phyloP scores from a whole-genome alignment of 176 grass and related monocot genomes.

The Rhynchospora tenuis region DNA sequence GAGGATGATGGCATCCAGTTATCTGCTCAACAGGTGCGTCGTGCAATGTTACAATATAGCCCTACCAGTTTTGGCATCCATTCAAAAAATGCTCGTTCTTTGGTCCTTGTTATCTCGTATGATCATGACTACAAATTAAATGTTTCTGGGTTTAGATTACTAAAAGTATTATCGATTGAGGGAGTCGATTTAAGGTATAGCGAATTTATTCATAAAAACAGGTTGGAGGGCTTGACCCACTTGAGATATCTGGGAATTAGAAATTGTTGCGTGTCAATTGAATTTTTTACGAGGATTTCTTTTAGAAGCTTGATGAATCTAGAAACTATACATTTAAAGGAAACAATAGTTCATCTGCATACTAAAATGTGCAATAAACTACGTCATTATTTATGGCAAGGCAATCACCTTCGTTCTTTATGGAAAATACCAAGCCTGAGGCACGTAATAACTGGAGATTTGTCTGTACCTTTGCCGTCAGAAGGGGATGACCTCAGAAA shows the following conservation, averaged over 20 bases:
- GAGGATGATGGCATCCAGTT: background rate
- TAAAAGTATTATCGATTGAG: slow-evolving; percentile 5
- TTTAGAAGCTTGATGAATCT: background rate
- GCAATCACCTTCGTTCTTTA: background rate
- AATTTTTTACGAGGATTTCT: background rate
- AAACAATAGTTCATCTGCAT: no score
- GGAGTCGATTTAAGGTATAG: background rate
- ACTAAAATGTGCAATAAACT: no score
- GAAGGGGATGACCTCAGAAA: background rate
- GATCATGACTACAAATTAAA: no score
- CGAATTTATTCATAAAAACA: background rate
- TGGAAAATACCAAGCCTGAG: background rate
- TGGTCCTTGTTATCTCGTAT: no score
- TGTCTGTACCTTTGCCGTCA: background rate
- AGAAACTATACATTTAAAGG: background rate
- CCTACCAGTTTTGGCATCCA: background rate
- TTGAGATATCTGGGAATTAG: slow-evolving; percentile 18
- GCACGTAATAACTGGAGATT: background rate
- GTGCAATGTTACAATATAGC: slow-evolving; percentile 1
- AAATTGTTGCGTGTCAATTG: background rate
- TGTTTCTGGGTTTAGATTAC: background rate
- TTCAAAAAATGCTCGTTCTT: background rate
- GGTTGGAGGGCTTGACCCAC: background rate
- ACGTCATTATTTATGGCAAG: background rate
- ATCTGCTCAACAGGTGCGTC: background rate